Evolutionary conservation across 2,329 filamentous ascomycete genomes (phyloP).

Genomic region (Acarospora socialis): DNA sequence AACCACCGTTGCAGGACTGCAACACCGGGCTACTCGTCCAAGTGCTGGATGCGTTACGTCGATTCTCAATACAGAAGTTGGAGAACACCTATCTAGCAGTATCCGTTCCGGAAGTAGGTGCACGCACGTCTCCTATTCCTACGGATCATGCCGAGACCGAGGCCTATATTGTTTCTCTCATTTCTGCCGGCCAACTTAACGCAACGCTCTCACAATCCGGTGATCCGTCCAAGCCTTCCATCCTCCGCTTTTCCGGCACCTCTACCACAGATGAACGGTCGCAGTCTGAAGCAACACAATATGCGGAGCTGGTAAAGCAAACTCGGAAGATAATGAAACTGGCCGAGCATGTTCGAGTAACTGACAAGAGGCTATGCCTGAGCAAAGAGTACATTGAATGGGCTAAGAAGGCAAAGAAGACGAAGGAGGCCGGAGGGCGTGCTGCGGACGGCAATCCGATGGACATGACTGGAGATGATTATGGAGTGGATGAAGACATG

Average conservation of each 20-base stretch:
- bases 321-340: constrained; percentile 36
- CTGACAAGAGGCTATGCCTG: constrained; percentile 41
- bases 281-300: constrained; percentile 22
- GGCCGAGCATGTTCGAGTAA: constrained; percentile 37
- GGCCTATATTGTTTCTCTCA: constrained; percentile 29
- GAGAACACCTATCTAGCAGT: constrained; percentile 56
- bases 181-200: constrained; percentile 35
- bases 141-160: constrained; percentile 19
- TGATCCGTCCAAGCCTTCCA: constrained; percentile 25
- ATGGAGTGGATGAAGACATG: constrained; percentile 12
- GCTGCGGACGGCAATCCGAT: background rate
- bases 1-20: constrained; percentile 49
- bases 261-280: constrained; percentile 20
- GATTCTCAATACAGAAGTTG: constrained; percentile 60
- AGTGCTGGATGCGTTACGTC: constrained; percentile 56
- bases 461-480: constrained; percentile 2
- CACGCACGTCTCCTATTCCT: constrained; percentile 20
- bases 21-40: constrained; percentile 59
- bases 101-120: constrained; percentile 35
- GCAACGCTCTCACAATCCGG: constrained; percentile 34
- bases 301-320: constrained; percentile 33
- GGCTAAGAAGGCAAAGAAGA: constrained; percentile 33
- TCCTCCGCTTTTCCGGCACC: constrained; percentile 39
- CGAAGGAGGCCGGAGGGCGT: constrained; percentile 8
- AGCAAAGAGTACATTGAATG: constrained; percentile 45